Evolutionary conservation across 2,329 filamentous ascomycete species (phyloP).

Genomic region (Fragosphaeria purpurea): DNA sequence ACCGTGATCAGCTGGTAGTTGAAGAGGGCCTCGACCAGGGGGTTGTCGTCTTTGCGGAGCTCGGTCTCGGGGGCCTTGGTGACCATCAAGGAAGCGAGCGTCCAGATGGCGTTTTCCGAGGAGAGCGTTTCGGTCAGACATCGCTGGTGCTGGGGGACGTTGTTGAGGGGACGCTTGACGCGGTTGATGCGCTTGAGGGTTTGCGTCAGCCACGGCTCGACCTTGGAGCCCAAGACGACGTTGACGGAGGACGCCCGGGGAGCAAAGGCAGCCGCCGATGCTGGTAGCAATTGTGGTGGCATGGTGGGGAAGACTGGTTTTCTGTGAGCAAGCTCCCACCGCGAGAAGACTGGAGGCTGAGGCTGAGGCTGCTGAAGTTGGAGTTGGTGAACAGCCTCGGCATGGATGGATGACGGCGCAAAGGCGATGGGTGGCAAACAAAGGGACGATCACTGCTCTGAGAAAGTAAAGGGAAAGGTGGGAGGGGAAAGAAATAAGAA

Average conservation of each 20-base stretch:
- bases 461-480: not conserved
- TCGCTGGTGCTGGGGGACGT: conserved; percentile 86
- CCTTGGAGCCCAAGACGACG: conserved; percentile 83
- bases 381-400: not conserved
- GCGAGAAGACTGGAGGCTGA: conserved; percentile 5
- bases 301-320: conserved; percentile 35
- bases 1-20: conserved; percentile 90
- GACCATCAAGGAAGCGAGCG: conserved; percentile 83
- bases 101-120: conserved; percentile 86
- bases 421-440: not conserved
- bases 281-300: conserved; percentile 88
- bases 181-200: conserved; percentile 95
- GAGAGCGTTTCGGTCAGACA: conserved; percentile 93
- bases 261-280: conserved; percentile 92
- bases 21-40: conserved; percentile 75
- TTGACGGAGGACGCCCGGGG: conserved; percentile 84
- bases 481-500: not conserved
- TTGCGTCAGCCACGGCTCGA: conserved; percentile 93
- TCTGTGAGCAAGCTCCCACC: conserved; percentile 20
- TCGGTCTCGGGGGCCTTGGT: conserved; percentile 81
- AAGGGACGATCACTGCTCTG: not conserved
- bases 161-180: conserved; percentile 95
- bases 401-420: not conserved
- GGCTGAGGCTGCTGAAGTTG: not conserved
- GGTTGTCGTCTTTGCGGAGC: conserved; percentile 70